phyloP scores from a whole-genome alignment of 2,329 filamentous ascomycete species.

The Paecilomyces sp. region DNA sequence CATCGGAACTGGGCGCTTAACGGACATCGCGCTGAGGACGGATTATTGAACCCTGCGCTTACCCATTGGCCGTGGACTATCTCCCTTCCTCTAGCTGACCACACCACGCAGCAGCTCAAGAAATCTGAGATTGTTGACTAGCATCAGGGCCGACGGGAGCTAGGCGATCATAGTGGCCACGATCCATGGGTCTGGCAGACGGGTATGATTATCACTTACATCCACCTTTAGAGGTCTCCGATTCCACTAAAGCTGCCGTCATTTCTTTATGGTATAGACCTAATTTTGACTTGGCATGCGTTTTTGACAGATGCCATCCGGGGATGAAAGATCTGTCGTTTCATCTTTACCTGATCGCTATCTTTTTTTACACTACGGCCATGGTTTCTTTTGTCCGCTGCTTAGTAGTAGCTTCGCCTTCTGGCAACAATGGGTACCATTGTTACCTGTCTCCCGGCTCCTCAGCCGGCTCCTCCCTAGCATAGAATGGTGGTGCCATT shows the following conservation, averaged over 20 bases:
- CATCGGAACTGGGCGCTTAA: neutral
- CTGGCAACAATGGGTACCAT: neutral
- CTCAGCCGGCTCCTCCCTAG: neutral
- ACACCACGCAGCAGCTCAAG: neutral
- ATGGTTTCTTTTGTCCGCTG: neutral
- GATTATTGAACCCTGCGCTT: neutral
- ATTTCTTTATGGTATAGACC: neutral
- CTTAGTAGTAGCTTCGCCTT: neutral
- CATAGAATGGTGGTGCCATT: neutral
- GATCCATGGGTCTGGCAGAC: neutral
- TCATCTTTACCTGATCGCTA: neutral
- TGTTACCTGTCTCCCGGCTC: neutral
- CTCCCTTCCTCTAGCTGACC: neutral
- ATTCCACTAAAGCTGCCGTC: neutral
- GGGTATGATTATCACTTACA: neutral
- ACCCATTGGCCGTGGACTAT: neutral
- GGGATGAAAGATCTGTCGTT: neutral
- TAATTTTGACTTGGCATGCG: neutral
- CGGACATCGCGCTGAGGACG: neutral
- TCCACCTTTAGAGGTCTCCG: neutral
- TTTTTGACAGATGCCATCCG: neutral
- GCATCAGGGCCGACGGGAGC: neutral
- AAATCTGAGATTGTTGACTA: neutral
- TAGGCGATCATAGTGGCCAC: neutral
- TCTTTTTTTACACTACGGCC: neutral